Evolutionary conservation across 257 asterid species (phyloP), one percentile per base, ranked within the genome.

Genomic region (Anisodus acutangulus): DNA sequence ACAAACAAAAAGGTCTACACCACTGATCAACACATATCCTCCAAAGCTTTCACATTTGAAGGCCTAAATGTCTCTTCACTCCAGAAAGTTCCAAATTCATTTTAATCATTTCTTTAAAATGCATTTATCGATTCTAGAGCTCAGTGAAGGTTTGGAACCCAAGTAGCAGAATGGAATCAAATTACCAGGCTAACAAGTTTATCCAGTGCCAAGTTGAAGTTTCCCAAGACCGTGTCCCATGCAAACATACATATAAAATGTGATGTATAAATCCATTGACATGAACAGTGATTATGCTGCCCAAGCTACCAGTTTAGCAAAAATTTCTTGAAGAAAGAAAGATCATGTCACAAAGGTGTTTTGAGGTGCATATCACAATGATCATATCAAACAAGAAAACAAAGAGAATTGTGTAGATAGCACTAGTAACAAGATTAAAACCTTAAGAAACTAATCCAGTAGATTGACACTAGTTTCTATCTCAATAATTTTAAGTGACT

Each of bases 321-420:
- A 70, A 70, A 43, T 3, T 41, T 8, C 57, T 70, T 43, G 79
- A 70, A 70, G 16, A 70, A 43, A 7, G 79, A 43, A 70, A 70
- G 55, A 0, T 1, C 55, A n/a, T n/a, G 37, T 41, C 35, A 41
- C 57, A 70, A 16, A 15, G 57, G 17, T 70, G 37, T 70, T 43
- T 70, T 17, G 55, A 70, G 55, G 16, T 43, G 11, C 79, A 17
- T 43, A 70, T 43, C 79, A 41, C 26, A 43, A 70, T 43, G 55
- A 70, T 41, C 35, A 16, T 70, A 70, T 41, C 55, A 41, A 70
- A 70, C 79, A 70, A 70, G 57, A 70, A 70, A 69, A 41, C 54
- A 69, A 0, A 69, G 31, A 41, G 31, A 41, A 69, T 16, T 67
- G 76, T 16, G 13, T 15, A 68, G 22, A 68, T 7, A 69, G 15